Evolutionary conservation across 805 yeast species (phyloP).

Genomic region (Candida loeiensis): DNA sequence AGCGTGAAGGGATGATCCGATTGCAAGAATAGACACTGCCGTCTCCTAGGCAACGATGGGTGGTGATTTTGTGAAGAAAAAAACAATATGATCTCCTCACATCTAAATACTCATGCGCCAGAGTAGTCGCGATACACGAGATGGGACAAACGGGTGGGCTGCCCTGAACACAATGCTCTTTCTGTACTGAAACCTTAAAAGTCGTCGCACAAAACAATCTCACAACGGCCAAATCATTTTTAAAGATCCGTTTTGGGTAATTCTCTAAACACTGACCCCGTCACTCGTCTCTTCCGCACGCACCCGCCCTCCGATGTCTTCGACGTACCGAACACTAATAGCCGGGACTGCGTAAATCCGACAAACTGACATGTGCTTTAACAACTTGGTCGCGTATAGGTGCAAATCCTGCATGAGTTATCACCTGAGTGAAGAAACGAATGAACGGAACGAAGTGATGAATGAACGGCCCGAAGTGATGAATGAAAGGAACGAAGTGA

Average conservation of each 20-base stretch:
- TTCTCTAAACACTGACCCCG: not conserved
- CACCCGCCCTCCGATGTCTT: no score
- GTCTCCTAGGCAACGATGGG: slow-evolving; percentile 1
- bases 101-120: not conserved
- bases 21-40: not conserved
- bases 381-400: no score
- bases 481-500: no score
- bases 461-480: no score
- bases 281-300: no score
- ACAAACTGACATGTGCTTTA: no score
- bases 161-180: not conserved
- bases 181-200: not conserved
- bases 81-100: not conserved
- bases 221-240: not conserved
- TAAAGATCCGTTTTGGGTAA: not conserved
- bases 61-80: not conserved
- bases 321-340: no score
- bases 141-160: not conserved
- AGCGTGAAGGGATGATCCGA: not conserved
- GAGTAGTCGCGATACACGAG: not conserved
- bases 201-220: not conserved
- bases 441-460: no score
- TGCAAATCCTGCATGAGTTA: no score
- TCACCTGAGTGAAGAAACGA: no score
- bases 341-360: no score